Conservation (phyloP, 2,329 filamentous ascomycete species). For the Teratosphaeria epicoccoides region DNA sequence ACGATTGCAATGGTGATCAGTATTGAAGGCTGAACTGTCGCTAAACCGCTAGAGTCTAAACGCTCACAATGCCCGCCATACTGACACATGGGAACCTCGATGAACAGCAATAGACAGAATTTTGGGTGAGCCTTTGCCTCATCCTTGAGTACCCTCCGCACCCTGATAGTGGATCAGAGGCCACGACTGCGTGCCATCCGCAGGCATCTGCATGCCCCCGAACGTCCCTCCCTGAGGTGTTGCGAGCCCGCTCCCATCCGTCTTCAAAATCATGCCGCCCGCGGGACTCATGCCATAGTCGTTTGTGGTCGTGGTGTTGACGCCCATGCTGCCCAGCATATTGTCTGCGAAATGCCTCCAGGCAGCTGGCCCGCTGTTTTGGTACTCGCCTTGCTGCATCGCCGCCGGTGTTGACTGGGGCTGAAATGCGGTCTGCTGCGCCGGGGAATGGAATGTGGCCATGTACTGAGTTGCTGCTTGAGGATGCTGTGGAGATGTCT, state of each 20-base stretch:
- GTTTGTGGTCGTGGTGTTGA: not conserved
- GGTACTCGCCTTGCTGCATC: not conserved
- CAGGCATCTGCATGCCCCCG: conserved; percentile 14
- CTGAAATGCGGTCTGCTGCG: not conserved
- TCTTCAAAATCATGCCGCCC: not conserved
- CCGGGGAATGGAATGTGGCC: not conserved
- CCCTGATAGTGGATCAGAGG: conserved; percentile 15
- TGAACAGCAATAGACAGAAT: not conserved
- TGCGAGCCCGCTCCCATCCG: not conserved
- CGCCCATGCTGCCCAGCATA: conserved; percentile 7
- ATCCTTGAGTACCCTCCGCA: conserved; percentile 1
- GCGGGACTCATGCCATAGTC: not conserved
- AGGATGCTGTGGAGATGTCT: not conserved
- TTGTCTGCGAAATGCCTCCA: conserved; percentile 21
- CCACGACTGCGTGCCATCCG: conserved; percentile 14
- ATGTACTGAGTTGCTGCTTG: conserved; percentile 1
- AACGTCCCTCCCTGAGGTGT: conserved; percentile 7
- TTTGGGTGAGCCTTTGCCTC: not conserved
- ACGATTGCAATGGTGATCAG: too few species aligned
- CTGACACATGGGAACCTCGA: not conserved
- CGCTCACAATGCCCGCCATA: not conserved
- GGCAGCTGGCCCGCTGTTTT: conserved; percentile 11
- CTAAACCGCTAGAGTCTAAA: not conserved
- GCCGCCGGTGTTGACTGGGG: not conserved
- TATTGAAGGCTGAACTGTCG: not conserved